Conservation (phyloP, 768 basidiomycete species). For the Naganishia onofrii region DNA sequence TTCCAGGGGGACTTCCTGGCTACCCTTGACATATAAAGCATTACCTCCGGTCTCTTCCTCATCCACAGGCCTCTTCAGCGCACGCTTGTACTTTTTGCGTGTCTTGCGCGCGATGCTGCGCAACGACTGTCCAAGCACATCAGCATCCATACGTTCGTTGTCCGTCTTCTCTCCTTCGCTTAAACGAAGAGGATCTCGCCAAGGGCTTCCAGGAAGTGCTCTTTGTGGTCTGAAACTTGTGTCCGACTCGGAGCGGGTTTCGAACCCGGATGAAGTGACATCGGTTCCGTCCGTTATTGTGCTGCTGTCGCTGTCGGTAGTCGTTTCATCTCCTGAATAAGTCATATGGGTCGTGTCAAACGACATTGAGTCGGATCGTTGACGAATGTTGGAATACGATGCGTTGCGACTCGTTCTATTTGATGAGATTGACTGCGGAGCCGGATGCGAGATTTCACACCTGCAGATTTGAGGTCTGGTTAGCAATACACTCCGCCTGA, state of each 20-base stretch:
- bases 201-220: conserved; percentile 12
- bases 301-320: not conserved
- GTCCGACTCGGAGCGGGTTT: conserved; percentile 1
- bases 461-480: not conserved
- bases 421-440: conserved; percentile 3
- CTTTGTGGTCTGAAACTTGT: conserved; percentile 2
- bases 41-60: conserved; percentile 35
- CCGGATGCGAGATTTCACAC: conserved; percentile 31
- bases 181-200: conserved; percentile 10
- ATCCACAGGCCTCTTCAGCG: not conserved
- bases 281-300: not conserved
- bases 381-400: conserved; percentile 31
- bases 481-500: not conserved
- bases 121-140: conserved; percentile 7
- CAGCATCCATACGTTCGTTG: not conserved
- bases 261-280: conserved; percentile 5
- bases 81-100: not conserved
- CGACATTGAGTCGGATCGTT: conserved; percentile 42
- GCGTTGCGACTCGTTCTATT: conserved; percentile 23
- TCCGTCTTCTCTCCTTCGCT: not conserved
- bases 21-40: conserved; percentile 46
- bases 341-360: conserved; percentile 40
- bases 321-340: conserved; percentile 5
- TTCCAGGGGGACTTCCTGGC: conserved; percentile 42
- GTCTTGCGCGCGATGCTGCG: not conserved